phyloP scores from a whole-genome alignment of 805 yeast species.

The Nakazawaea wickerhamii region DNA sequence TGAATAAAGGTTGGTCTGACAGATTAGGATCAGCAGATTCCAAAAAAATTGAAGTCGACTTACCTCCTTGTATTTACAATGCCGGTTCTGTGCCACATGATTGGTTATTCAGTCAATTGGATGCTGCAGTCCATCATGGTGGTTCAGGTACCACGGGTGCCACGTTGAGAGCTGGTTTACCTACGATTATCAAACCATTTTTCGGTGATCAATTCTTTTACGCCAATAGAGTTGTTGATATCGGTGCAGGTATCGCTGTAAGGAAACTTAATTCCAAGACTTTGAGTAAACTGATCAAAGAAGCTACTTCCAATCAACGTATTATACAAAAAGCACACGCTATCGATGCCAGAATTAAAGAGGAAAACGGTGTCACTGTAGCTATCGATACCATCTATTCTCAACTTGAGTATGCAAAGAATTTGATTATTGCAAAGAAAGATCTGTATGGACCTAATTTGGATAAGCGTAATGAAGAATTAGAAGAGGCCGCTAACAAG shows the following conservation, averaged over 20 bases:
- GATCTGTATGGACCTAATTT: slow-evolving; percentile 16
- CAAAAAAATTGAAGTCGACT: slow-evolving; percentile 32
- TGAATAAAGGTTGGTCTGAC: slow-evolving; percentile 95
- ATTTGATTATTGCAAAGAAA: slow-evolving; percentile 44
- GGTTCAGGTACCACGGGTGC: slow-evolving; percentile 98
- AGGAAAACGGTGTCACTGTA: slow-evolving; percentile 74
- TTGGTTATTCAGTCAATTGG: slow-evolving; percentile 85
- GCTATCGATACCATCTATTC: slow-evolving; percentile 79
- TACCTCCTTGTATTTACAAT: slow-evolving; percentile 66
- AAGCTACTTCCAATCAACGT: slow-evolving; percentile 59
- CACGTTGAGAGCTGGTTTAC: slow-evolving; percentile 75
- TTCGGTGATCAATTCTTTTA: slow-evolving; percentile 96
- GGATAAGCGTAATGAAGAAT: slow-evolving; percentile 17
- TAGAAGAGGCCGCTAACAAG: slow-evolving; percentile 13
- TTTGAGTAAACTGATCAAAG: slow-evolving; percentile 62
- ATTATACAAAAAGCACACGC: slow-evolving; percentile 62
- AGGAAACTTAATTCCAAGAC: slow-evolving; percentile 60
- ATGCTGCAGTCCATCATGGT: slow-evolving; percentile 96
- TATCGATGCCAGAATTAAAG: slow-evolving; percentile 56
- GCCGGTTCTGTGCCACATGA: slow-evolving; percentile 83
- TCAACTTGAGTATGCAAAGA: slow-evolving; percentile 71
- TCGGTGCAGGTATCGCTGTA: slow-evolving; percentile 77
- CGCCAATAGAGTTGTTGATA: slow-evolving; percentile 80
- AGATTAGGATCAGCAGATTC: slow-evolving; percentile 40
- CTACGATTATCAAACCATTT: slow-evolving; percentile 89